Evolutionary conservation across 371 early-diverging fungal genomes (phyloP).

Genomic region (Coemansia sp.): DNA sequence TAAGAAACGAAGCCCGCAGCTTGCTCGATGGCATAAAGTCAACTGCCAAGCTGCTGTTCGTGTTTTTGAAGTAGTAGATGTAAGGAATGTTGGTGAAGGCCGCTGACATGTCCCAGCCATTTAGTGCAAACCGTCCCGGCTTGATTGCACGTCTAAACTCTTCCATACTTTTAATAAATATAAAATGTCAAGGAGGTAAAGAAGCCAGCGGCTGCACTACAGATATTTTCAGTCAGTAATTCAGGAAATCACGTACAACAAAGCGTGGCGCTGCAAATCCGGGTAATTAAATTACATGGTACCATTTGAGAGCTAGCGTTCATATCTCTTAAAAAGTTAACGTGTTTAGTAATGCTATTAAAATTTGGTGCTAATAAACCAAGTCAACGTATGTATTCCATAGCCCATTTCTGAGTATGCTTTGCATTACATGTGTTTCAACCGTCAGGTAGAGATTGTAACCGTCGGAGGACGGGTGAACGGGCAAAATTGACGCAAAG

Average conservation of each 20-base stretch:
- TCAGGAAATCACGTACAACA: too few relatives aligned
- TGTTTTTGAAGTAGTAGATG: constrained; percentile 13
- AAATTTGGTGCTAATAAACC: neutral
- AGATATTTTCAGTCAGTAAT: too few relatives aligned
- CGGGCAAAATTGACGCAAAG: constrained; percentile 15
- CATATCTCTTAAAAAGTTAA: too few relatives aligned
- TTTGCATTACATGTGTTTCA: neutral
- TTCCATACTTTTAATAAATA: too few relatives aligned
- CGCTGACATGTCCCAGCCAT: constrained; percentile 4
- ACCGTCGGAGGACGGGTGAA: neutral
- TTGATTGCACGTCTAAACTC: too few relatives aligned
- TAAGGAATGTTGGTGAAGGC: constrained; percentile 9
- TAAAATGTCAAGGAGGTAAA: too few relatives aligned
- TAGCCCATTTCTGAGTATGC: neutral
- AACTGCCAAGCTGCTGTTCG: neutral
- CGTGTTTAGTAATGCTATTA: too few relatives aligned
- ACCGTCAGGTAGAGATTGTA: constrained; percentile 10
- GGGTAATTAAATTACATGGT: too few relatives aligned
- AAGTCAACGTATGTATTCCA: neutral
- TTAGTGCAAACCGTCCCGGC: too few relatives aligned
- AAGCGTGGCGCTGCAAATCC: too few relatives aligned
- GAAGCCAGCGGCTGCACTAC: too few relatives aligned
- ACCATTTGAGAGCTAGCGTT: too few relatives aligned
- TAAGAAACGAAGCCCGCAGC: constrained; percentile 7
- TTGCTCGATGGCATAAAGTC: constrained; percentile 10